A percentile compares a stretch with the other conserved stretches of the same genome.
Evolutionary conservation across 2,329 filamentous ascomycete species (phyloP).

Genomic region (Cercospora sp.): DNA sequence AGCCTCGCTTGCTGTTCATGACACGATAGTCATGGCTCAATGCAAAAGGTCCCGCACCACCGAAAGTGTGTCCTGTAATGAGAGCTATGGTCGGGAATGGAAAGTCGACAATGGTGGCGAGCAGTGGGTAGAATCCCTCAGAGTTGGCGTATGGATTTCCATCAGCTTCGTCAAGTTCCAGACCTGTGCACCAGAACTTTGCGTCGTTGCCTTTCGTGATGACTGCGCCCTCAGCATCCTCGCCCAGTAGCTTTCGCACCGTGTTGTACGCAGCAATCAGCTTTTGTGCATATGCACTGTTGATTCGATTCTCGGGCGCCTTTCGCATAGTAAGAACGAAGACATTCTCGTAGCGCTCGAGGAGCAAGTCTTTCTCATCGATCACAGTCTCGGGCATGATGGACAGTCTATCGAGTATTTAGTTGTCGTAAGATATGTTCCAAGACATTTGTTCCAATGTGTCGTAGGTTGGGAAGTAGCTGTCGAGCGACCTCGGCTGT

Average conservation of each 20-base stretch:
- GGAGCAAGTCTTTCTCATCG: slow-evolving; percentile 45
- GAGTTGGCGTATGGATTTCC: slow-evolving; percentile 39
- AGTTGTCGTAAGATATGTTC: background rate
- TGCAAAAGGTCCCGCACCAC: slow-evolving; percentile 51
- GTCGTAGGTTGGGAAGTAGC: slow-evolving; percentile 19
- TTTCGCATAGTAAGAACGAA: slow-evolving; percentile 58
- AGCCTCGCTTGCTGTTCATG: slow-evolving; percentile 51
- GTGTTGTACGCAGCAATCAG: slow-evolving; percentile 53
- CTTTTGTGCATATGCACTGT: slow-evolving; percentile 53
- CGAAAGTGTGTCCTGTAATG: slow-evolving; percentile 53
- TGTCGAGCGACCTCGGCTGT: slow-evolving; percentile 29
- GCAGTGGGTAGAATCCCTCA: slow-evolving; percentile 41
- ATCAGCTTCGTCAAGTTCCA: slow-evolving; percentile 41
- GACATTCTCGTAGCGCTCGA: slow-evolving; percentile 49
- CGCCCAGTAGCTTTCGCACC: slow-evolving; percentile 50
- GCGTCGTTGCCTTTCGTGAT: slow-evolving; percentile 55
- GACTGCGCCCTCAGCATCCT: slow-evolving; percentile 53
- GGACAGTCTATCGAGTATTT: background rate
- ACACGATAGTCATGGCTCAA: slow-evolving; percentile 52
- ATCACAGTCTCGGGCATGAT: slow-evolving; percentile 35
- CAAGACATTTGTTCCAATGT: background rate
- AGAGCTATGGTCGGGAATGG: slow-evolving; percentile 49
- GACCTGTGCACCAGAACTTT: slow-evolving; percentile 53
- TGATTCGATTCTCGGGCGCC: slow-evolving; percentile 56
- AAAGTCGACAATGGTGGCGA: slow-evolving; percentile 41